A percentile compares a stretch with the other conserved stretches of the same genome.
These are phyloP conservation scores for Paramecium octaurelia DNA, from an alignment of 73 alveolate species.

Conservation along the genomic window DNA sequence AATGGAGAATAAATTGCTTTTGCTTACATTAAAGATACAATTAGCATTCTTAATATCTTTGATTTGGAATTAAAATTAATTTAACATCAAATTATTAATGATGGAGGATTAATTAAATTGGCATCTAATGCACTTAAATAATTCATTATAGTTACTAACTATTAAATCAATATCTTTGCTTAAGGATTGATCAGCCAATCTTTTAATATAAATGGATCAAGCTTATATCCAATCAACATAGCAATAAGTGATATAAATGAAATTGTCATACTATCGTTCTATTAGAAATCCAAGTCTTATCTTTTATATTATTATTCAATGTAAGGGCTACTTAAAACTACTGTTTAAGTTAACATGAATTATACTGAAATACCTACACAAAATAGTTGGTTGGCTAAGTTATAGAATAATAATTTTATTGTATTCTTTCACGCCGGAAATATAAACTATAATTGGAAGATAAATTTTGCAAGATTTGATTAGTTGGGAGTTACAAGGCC, in stretches of 20 bases:
- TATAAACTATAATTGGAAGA: not conserved
- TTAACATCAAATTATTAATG: not conserved
- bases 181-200: not conserved
- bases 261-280: not conserved
- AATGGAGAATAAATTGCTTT: not conserved
- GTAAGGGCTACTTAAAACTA: not conserved
- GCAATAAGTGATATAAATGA: not conserved
- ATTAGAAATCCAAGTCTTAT: not conserved
- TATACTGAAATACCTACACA: not conserved
- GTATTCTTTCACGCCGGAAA: not conserved
- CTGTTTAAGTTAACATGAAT: not conserved
- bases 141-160: not conserved
- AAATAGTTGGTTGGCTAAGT: not conserved
- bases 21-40: not conserved
- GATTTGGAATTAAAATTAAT: not conserved
- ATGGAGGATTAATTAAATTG: not conserved
- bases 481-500: not conserved
- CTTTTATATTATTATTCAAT: not conserved
- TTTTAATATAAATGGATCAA: not conserved
- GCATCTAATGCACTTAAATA: not conserved
- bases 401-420: not conserved
- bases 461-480: not conserved
- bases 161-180: not conserved
- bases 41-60: not conserved
- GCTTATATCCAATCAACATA: not conserved